These are phyloP conservation scores for Starmerella kuoi DNA, from an alignment of 805 yeast genomes.

Conservation along the genomic window DNA sequence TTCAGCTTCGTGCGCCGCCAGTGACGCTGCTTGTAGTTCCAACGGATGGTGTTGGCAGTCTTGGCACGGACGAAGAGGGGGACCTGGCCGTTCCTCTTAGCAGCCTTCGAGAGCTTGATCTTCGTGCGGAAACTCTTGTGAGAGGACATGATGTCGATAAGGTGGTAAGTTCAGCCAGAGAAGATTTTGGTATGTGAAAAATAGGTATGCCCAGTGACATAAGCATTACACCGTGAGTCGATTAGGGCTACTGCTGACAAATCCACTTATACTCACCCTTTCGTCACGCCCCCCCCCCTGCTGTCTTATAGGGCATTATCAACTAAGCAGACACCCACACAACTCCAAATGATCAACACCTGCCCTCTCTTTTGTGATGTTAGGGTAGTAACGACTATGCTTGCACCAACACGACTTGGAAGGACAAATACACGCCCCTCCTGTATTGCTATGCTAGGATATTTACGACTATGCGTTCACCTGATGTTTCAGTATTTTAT, in stretches of 20 bases:
- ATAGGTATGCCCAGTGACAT: not conserved
- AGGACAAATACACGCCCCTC: too few species aligned
- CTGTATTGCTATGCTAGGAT: too few species aligned
- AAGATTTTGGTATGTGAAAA: slow-evolving; percentile 1
- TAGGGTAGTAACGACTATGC: too few species aligned
- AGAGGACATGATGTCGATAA: slow-evolving; percentile 25
- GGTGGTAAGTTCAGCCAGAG: slow-evolving; percentile 4
- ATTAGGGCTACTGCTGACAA: slow-evolving; percentile 1
- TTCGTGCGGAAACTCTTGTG: slow-evolving; percentile 93
- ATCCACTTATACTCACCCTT: too few species aligned
- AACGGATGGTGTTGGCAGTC: slow-evolving; percentile 86
- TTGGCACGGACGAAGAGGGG: slow-evolving; percentile 99
- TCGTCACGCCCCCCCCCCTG: too few species aligned
- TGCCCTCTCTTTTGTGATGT: too few species aligned
- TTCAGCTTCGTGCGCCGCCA: slow-evolving; percentile 99
- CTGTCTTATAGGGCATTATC: too few species aligned
- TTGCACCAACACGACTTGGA: too few species aligned
- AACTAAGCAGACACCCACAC: too few species aligned
- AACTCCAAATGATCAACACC: too few species aligned
- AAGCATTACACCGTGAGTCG: not conserved
- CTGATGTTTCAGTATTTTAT: too few species aligned
- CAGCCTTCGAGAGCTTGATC: slow-evolving; percentile 98
- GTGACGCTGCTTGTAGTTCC: slow-evolving; percentile 98
- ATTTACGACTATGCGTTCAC: too few species aligned
- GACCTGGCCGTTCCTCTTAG: slow-evolving; percentile 97